phyloP scores from a whole-genome alignment of 495 filamentous ascomycete genomes.

The Echria macrotheca region DNA sequence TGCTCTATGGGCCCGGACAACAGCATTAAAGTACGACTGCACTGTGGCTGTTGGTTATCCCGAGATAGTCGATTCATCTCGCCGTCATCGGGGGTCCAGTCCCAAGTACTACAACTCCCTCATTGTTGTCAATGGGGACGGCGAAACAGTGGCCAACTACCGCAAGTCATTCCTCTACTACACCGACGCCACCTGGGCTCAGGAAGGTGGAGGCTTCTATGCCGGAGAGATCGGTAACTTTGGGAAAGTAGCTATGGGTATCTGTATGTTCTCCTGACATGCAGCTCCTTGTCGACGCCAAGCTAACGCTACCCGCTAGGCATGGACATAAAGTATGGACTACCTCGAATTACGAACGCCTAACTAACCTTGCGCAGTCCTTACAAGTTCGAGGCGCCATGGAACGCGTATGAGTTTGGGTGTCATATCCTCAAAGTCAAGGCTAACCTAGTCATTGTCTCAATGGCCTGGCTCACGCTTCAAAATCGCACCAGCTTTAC shows the following conservation, averaged over 20 bases:
- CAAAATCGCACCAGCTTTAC: constrained; percentile 43
- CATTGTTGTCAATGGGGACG: constrained; percentile 67
- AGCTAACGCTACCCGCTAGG: constrained; percentile 31
- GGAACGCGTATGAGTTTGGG: constrained; percentile 77
- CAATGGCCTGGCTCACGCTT: constrained; percentile 83
- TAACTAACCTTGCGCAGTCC: constrained; percentile 18
- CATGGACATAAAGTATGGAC: constrained; percentile 65
- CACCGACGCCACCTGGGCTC: constrained; percentile 88
- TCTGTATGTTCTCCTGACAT: constrained; percentile 60
- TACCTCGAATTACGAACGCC: too few species aligned
- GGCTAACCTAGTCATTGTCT: constrained; percentile 70
- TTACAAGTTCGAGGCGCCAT: constrained; percentile 66
- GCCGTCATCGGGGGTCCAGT: constrained; percentile 29
- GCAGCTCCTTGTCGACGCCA: not conserved
- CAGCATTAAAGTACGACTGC: constrained; percentile 66
- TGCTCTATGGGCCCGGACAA: constrained; percentile 72
- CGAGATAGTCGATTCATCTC: constrained; percentile 51
- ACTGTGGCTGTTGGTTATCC: constrained; percentile 88
- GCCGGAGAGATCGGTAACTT: constrained; percentile 43
- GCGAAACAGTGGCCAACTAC: constrained; percentile 73
- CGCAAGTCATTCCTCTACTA: constrained; percentile 87
- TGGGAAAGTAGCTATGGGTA: constrained; percentile 71
- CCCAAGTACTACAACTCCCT: constrained; percentile 74
- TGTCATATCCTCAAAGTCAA: constrained; percentile 59
- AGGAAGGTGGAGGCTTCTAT: constrained; percentile 67